These are phyloP conservation scores for Chrysoporthe puriensis DNA, from an alignment of 2,329 filamentous ascomycete genomes.

Conservation along the genomic window DNA sequence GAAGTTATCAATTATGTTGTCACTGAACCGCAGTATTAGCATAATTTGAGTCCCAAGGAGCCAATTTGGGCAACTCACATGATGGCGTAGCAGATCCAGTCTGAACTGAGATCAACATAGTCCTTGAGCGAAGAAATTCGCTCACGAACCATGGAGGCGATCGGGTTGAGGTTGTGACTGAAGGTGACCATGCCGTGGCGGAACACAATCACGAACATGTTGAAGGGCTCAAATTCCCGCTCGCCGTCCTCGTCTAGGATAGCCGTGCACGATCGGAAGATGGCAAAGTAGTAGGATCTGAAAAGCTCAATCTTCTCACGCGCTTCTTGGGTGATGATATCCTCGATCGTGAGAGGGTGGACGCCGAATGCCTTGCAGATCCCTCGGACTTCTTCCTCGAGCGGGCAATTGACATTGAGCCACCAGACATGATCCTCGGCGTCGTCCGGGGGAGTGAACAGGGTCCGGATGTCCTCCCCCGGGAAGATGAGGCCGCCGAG, in stretches of 20 bases:
- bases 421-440: slow-evolving; percentile 90
- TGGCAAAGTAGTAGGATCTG: slow-evolving; percentile 96
- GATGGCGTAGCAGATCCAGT: slow-evolving; percentile 98
- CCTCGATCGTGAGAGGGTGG: slow-evolving; percentile 92
- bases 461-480: slow-evolving; percentile 84
- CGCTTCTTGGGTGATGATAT: slow-evolving; percentile 92
- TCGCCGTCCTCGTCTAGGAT: slow-evolving; percentile 78
- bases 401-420: slow-evolving; percentile 91
- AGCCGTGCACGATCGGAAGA: slow-evolving; percentile 87
- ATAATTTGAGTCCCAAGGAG: neutral
- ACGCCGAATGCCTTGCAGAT: slow-evolving; percentile 95
- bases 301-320: slow-evolving; percentile 99
- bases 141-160: slow-evolving; percentile 86
- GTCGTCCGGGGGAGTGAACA: slow-evolving; percentile 72
- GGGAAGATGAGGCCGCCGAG: slow-evolving; percentile 87
- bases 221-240: slow-evolving; percentile 89
- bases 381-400: slow-evolving; percentile 82
- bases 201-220: slow-evolving; percentile 96
- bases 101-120: slow-evolving; percentile 90
- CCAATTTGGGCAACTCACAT: slow-evolving; percentile 64
- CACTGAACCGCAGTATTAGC: slow-evolving; percentile 51
- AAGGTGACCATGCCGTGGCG: slow-evolving; percentile 94
- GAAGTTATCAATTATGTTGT: slow-evolving; percentile 97
- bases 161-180: slow-evolving; percentile 85
- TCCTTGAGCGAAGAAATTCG: slow-evolving; percentile 92